These are phyloP conservation scores for Trametes polyzona DNA, from an alignment of 1,284 basidiomycete species.

Conservation along the genomic window DNA sequence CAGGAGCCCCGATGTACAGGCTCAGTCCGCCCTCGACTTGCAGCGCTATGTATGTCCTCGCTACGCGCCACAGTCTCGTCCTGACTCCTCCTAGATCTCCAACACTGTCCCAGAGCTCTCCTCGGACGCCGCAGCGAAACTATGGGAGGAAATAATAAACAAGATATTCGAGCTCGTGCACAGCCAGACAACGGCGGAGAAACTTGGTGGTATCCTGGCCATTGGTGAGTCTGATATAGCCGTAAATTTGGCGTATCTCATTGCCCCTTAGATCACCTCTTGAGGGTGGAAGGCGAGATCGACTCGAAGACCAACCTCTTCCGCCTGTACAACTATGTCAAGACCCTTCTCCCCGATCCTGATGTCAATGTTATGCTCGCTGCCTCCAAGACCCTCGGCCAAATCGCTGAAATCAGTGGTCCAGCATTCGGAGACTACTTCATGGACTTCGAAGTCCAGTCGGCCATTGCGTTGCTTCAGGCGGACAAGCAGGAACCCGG, in stretches of 20 bases:
- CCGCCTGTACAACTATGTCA: constrained; percentile 92
- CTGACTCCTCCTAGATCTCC: constrained; percentile 55
- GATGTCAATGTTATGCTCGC: constrained; percentile 90
- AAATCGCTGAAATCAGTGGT: constrained; percentile 82
- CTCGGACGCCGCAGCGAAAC: constrained; percentile 72
- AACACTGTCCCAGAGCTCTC: constrained; percentile 76
- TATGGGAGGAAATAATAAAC: constrained; percentile 85
- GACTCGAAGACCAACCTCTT: constrained; percentile 80
- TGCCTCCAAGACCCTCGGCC: constrained; percentile 84
- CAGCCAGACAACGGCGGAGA: constrained; percentile 73
- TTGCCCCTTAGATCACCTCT: constrained; percentile 62
- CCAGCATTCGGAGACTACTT: constrained; percentile 84
- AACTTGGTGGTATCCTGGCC: constrained; percentile 81
- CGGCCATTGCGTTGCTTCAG: constrained; percentile 79
- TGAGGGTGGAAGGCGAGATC: constrained; percentile 73
- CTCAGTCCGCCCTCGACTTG: constrained; percentile 67
- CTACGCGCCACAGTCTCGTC: background rate
- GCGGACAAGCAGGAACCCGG: constrained; percentile 76
- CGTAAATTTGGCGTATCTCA: constrained; percentile 8
- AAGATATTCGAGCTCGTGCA: constrained; percentile 85
- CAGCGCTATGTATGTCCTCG: constrained; percentile 65
- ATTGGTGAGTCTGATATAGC: constrained; percentile 59
- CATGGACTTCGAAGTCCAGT: constrained; percentile 85
- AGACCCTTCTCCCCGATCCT: constrained; percentile 80
- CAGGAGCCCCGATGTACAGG: constrained; percentile 63